Evolutionary conservation across 2,329 filamentous ascomycete species (phyloP), one percentile per base, ranked within the genome.

Genomic region (Cadophora luteo-olivacea): DNA sequence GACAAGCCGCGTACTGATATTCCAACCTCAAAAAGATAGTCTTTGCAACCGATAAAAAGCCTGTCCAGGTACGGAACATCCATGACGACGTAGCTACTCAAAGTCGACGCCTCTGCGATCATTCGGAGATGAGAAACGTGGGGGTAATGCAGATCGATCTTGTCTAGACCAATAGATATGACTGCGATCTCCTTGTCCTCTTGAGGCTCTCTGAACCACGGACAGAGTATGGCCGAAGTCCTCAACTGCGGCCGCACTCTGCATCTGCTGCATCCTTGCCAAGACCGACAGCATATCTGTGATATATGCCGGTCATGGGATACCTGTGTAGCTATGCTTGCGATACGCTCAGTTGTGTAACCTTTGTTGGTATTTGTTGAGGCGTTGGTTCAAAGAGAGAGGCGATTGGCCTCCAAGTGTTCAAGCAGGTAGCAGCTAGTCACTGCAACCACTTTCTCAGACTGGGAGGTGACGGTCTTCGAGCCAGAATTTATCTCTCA

Each of bases 321-420:
- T 58, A 8, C 19, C n/a, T 12, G 16, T 38, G 29, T 24, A 12
- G 32, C 41, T 12, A 6, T 36, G n/a, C 0, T n/a, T 57, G 52
- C 32, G 6, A 3, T 58, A 25, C 11, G 8, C 16, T 16, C 51
- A 25, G 3, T 29, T 54, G n/a, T 41, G 55, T 24, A 24, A 38
- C 55, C 8, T 22, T 6, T 38, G 55, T 58, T 58, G 55, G 55
- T 22, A 33, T 24, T 29, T 58, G n/a, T 38, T 38, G 55, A 58
- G 4, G 22, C 22, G 33, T 58, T 58, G 33, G 55, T 41, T 58
- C n/a, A 38, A 38, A 38, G 19, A 33, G 55, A 38, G 55, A 11
- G n/a, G 11, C 32, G 22, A 22, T 36, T 33, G n/a, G 33, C 8
- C 11, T 38, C n/a, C 55, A 58, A 24, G 55, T 14, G 22, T 11